These are phyloP conservation scores for Mortierella claussenii DNA, from an alignment of 192 early-diverging fungal genomes.

Conservation along the genomic window DNA sequence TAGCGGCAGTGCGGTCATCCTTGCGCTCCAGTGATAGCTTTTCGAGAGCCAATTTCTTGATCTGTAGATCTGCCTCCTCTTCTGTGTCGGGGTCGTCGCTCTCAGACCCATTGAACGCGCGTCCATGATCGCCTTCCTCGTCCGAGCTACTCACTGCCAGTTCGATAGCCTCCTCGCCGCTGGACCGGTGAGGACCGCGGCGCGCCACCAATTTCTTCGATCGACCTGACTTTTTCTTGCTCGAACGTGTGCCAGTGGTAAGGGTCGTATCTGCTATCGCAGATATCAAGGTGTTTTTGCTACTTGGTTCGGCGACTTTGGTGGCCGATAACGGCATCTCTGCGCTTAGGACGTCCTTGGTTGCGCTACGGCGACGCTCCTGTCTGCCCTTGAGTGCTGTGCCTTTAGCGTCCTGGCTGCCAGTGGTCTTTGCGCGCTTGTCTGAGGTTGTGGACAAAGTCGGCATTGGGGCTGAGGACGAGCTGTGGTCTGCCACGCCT, in stretches of 20 bases:
- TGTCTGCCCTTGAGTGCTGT: slow-evolving; percentile 1
- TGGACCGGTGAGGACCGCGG: slow-evolving; percentile 33
- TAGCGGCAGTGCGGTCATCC: slow-evolving; percentile 9
- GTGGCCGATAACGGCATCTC: background rate
- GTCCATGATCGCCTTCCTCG: slow-evolving; percentile 27
- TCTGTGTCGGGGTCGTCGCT: slow-evolving; percentile 47
- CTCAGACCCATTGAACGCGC: slow-evolving; percentile 25
- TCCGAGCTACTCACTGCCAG: slow-evolving; percentile 44
- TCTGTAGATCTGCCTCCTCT: slow-evolving; percentile 47
- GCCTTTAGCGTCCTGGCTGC: background rate
- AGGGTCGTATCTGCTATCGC: background rate
- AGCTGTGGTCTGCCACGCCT: slow-evolving; percentile 3
- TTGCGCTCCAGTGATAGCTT: slow-evolving; percentile 46
- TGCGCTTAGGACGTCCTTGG: slow-evolving; percentile 1
- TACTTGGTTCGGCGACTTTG: background rate
- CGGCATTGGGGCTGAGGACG: background rate
- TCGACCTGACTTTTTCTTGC: slow-evolving; percentile 36
- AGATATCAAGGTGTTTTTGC: too few relatives aligned
- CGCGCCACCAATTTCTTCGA: slow-evolving; percentile 49
- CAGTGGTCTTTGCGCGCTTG: slow-evolving; percentile 1
- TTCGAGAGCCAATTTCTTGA: slow-evolving; percentile 41
- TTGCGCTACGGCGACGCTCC: slow-evolving; percentile 10
- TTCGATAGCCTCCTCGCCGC: slow-evolving; percentile 42
- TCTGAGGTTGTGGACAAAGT: background rate
- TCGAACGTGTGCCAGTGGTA: slow-evolving; percentile 11